Evolutionary conservation across 345 rosid species (phyloP), one percentile per base, ranked within the genome.

Genomic region (Salix udensis): DNA sequence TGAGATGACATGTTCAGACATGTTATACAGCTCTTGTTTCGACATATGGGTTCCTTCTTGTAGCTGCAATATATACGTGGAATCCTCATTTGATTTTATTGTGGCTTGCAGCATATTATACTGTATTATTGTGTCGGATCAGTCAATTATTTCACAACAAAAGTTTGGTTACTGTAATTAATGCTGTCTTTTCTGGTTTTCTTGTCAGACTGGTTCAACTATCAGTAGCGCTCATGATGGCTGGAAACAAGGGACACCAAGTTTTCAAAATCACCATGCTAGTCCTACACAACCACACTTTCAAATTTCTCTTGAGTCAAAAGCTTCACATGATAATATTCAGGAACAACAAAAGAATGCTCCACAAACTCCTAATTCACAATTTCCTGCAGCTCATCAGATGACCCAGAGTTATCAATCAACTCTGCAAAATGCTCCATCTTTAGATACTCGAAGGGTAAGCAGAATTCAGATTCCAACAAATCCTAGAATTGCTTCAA

Each of bases 401-500:
- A 87, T 82, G 69, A 72, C 88, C 71, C 90, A 85, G 76, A 86
- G 71, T 84, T 89, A 88, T 81, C 93, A 83, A 58, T 13, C 74
- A 34, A 84, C 93, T 71, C 46, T 77, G 74, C 96, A 85, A 82
- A 81, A 86, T n/a, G 39, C 82, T 71, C 86, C 86, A 30, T 69
- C 90, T 62, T 71, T 83, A 48, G 96, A 90, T 81, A 71, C 91
- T 8, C 89, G 81, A 83, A 91, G 92, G 85, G 89, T 83, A 84
- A 89, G 88, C 90, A 92, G 88, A 84, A 74, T 96, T 81, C 97
- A 96, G 90, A 92, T 96, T 82, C 97, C 91, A 72, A 94, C 98
- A 83, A 96, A 96, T 85, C 99, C 98, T 78, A 91, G 96, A 86
- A 92, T 94, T 85, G 97, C 94, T 81, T 89, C 99, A 78, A 92